A percentile compares a stretch with the other conserved stretches of the same genome.
Evolutionary conservation across 2,329 filamentous ascomycete species (phyloP).

Genomic region (Pseudogymnoascus sp.): DNA sequence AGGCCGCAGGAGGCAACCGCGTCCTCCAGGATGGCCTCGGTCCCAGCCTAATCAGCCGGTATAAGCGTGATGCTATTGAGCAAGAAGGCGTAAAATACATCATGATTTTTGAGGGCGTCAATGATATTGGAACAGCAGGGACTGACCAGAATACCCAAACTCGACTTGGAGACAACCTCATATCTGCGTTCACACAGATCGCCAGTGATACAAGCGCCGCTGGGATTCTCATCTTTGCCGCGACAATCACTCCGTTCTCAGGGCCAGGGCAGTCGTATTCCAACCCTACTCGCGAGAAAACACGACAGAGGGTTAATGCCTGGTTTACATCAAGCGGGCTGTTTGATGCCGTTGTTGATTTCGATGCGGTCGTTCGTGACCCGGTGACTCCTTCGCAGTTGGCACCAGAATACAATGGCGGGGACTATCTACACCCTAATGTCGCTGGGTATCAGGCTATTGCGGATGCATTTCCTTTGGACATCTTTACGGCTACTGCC

Average conservation of each 20-base stretch:
- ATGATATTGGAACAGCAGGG: conserved; percentile 54
- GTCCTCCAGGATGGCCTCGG: conserved; percentile 56
- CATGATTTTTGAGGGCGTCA: conserved; percentile 62
- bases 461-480: conserved; percentile 51
- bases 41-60: conserved; percentile 51
- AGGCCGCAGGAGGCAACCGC: conserved; percentile 63
- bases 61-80: conserved; percentile 57
- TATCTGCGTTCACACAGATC: conserved; percentile 53
- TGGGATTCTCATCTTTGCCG: conserved; percentile 51
- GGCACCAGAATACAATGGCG: conserved; percentile 46
- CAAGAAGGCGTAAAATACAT: conserved; percentile 52
- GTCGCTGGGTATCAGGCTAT: conserved; percentile 51
- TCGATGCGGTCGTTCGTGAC: conserved; percentile 50
- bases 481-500: conserved; percentile 36
- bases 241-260: conserved; percentile 59
- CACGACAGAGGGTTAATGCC: conserved; percentile 49
- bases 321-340: conserved; percentile 51
- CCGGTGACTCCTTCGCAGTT: conserved; percentile 42
- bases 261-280: conserved; percentile 47
- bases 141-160: conserved; percentile 41
- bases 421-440: conserved; percentile 60
- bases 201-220: conserved; percentile 45
- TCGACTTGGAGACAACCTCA: conserved; percentile 43
- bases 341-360: conserved; percentile 57
- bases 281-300: conserved; percentile 46